Conservation (phyloP, 352 stramenopile species). For the Phytophthora hybrid region DNA sequence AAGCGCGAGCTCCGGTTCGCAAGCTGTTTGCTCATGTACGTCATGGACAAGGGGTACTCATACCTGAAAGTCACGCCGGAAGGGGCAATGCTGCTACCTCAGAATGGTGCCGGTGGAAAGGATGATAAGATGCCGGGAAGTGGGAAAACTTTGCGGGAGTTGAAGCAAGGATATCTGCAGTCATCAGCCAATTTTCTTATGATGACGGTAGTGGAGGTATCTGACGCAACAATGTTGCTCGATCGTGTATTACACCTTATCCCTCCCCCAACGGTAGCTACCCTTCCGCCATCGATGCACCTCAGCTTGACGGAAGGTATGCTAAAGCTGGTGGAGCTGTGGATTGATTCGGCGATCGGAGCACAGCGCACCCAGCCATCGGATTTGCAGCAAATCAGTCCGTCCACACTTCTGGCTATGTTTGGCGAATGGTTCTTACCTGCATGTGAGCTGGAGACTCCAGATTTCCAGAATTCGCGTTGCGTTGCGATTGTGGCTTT, state of each 20-base stretch:
- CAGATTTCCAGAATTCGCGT: slow-evolving; percentile 80
- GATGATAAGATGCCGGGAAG: slow-evolving; percentile 32
- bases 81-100: slow-evolving; percentile 61
- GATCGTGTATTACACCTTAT: slow-evolving; percentile 87
- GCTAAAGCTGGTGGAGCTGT: slow-evolving; percentile 78
- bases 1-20: slow-evolving; percentile 83
- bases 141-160: slow-evolving; percentile 61
- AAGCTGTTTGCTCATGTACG: slow-evolving; percentile 85
- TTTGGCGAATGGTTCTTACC: slow-evolving; percentile 90
- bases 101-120: slow-evolving; percentile 38
- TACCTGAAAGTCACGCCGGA: slow-evolving; percentile 73
- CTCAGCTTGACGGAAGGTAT: slow-evolving; percentile 81
- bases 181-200: slow-evolving; percentile 78
- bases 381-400: slow-evolving; percentile 74
- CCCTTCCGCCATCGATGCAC: slow-evolving; percentile 69
- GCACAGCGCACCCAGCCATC: slow-evolving; percentile 62
- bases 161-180: slow-evolving; percentile 77
- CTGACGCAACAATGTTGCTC: slow-evolving; percentile 76
- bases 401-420: slow-evolving; percentile 83
- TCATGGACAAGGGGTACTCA: slow-evolving; percentile 81
- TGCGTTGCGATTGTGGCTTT: slow-evolving; percentile 82
- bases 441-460: slow-evolving; percentile 75
- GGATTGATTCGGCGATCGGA: slow-evolving; percentile 84
- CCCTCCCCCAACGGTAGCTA: slow-evolving; percentile 71
- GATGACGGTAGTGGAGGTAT: slow-evolving; percentile 61